Base-by-base conservation (phyloP, 192 early-diverging fungal genomes). In the Umbelopsis ramanniana region DNA sequence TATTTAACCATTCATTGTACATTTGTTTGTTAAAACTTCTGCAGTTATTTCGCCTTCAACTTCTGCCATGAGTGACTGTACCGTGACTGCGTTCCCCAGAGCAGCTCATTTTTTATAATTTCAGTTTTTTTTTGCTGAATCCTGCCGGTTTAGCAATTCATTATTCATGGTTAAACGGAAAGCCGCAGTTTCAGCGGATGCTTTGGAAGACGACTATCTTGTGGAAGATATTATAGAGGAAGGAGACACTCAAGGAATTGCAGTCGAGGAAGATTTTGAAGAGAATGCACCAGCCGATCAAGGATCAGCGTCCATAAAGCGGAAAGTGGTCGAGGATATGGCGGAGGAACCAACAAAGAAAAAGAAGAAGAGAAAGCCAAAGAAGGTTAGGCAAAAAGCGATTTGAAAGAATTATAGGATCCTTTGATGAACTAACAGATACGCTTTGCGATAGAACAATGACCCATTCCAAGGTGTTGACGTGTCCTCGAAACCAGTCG, bases 131-230 rank as follows among this genome's bases (percentile, higher is more conserved):
- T 43, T 43, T 43, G 40, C 40, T 43, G 40, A 43, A 43, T 43
- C 40, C 40, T 43, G 40, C 40, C 11, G 40, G 0, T 5, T 43
- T 29, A 29, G 17, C 19, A 15, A 50, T 50, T 21, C 15, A 35
- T 29, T 29, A 29, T 1, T 26, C 21, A 63, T 63, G 57, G 29
- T 26, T 29, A 63, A 63, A 63, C 23, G 33, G 17, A 33, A 83
- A 57, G 66, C 73, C 33, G 46, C 72, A 52, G 72, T 72, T 4
- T 82, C 85, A 11, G 85, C 78, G 29, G 85, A 86, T 52, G 81
- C 78, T 23, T 70, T 86, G 19, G 85, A 83, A 38, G 85, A 86
- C 47, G 85, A 84, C 72, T 86, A 82, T 66, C 76, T 75, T 43
- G 69, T 75, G 14, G 81, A 81, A 22, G 82, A 82, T 43, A 75